Base-by-base conservation (phyloP, 345 rosid species). In the Microcos paniculata region DNA sequence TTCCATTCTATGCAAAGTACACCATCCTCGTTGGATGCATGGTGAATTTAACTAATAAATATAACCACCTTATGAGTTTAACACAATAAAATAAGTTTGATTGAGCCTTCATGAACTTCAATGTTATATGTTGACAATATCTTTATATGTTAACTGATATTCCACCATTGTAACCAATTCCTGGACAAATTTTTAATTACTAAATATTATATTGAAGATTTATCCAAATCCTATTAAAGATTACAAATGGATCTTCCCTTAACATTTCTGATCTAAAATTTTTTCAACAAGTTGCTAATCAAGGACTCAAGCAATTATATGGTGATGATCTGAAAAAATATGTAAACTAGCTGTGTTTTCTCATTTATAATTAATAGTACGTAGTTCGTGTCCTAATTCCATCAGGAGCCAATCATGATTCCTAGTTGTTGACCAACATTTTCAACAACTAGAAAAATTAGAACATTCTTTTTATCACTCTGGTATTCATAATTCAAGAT, bases 351-450 rank as follows among this genome's bases (percentile, higher is more conserved):
- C 40, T 16, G 24, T 10, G n/a, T 24, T 66, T 66, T 43, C 24
- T 68, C 40, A 68, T 68, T 48, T n/a, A 42, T 68, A 33, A 68
- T 48, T 45, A 48, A 68, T 28, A 28, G 48, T 16, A 68, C n/a
- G 28, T 28, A 15, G 45, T 8, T 8, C 11, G 51, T 42, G 31
- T 21, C 51, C 70, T 21, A 65, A 21, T 65, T 65, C 42, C 12
- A 11, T 65, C 52, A 46, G 56, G 40, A 67, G 15, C 33, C 35
- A 43, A 6, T 24, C 51, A 43, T 24, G 53, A n/a, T 43, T 13
- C 70, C 33, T 65, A 43, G n/a, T 65, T 38, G 18, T n/a, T 23
- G 31, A 23, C 52, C 71, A 46, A 67, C 55, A 13, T 26, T 28
- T 28, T n/a, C 13, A 66, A 45, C 33, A 26, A 46, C 24, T 26